These are phyloP conservation scores for Exophiala xenobiotica DNA, from an alignment of 2,329 filamentous ascomycete genomes.

Conservation along the genomic window DNA sequence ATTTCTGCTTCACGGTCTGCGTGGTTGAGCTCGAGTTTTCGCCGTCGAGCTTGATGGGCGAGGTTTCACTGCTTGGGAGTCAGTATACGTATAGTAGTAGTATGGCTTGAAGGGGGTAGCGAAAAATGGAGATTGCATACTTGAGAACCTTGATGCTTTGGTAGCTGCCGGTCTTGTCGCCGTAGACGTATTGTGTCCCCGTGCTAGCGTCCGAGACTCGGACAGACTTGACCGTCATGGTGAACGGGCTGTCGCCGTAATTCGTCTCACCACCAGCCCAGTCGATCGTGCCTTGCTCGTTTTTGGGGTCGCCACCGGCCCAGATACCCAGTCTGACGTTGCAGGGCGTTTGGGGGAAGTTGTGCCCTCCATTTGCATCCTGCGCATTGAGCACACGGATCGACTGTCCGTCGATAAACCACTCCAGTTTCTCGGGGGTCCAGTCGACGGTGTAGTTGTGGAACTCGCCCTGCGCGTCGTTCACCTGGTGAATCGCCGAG, in stretches of 20 bases:
- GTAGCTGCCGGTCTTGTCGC: slow-evolving; percentile 40
- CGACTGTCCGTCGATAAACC: slow-evolving; percentile 76
- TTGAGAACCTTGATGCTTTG: slow-evolving; percentile 49
- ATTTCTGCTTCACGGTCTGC: slow-evolving; percentile 37
- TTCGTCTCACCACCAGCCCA: slow-evolving; percentile 88
- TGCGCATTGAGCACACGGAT: slow-evolving; percentile 71
- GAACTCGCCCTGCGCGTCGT: slow-evolving; percentile 65
- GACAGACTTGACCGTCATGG: slow-evolving; percentile 77
- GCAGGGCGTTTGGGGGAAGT: slow-evolving; percentile 96
- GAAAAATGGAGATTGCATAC: slow-evolving; percentile 33
- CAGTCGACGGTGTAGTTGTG: slow-evolving; percentile 91
- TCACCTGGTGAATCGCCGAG: slow-evolving; percentile 61
- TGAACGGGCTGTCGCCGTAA: slow-evolving; percentile 79
- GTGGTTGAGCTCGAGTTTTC: slow-evolving; percentile 24
- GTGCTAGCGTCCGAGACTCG: slow-evolving; percentile 55
- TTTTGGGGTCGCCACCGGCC: slow-evolving; percentile 82
- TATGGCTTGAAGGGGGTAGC: no score
- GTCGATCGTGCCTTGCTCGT: slow-evolving; percentile 76
- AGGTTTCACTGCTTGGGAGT: slow-evolving; percentile 17
- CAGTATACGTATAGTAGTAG: no score
- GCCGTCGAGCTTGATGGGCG: slow-evolving; percentile 30
- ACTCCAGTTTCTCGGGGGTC: slow-evolving; percentile 80
- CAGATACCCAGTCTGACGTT: slow-evolving; percentile 88
- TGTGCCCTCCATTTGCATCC: slow-evolving; percentile 63
- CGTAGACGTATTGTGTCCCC: slow-evolving; percentile 41